A percentile compares a stretch with the other conserved stretches of the same genome.
Evolutionary conservation across 805 yeast species (phyloP).

Genomic region (Barnettozyma sp.): DNA sequence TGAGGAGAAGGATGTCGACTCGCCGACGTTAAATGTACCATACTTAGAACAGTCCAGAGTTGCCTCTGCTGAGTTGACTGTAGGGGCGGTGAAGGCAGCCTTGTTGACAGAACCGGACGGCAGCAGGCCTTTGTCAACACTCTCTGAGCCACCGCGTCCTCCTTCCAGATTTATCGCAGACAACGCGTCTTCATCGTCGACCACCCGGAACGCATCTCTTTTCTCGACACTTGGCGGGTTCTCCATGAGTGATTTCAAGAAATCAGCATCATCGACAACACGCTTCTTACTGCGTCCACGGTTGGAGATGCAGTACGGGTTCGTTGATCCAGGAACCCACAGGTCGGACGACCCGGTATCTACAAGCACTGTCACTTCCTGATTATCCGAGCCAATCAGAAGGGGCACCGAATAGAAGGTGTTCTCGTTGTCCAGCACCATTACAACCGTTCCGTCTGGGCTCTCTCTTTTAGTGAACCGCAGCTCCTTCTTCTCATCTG

Average conservation of each 20-base stretch:
- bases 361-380: conserved; percentile 48
- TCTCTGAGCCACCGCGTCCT: not conserved
- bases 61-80: conserved; percentile 13
- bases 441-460: conserved; percentile 26
- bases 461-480: conserved; percentile 19
- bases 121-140: not conserved
- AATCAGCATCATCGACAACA: conserved; percentile 9
- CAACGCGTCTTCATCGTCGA: conserved; percentile 6
- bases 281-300: conserved; percentile 8
- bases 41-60: conserved; percentile 32
- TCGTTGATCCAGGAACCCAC: conserved; percentile 49
- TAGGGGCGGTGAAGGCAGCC: conserved; percentile 2
- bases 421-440: conserved; percentile 32
- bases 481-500: conserved; percentile 5
- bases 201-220: conserved; percentile 10
- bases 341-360: conserved; percentile 77
- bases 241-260: not conserved
- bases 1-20: conserved; percentile 29
- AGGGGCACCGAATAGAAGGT: conserved; percentile 41
- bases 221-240: conserved; percentile 2
- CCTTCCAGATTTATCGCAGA: not conserved
- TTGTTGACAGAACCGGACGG: conserved; percentile 9
- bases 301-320: conserved; percentile 35
- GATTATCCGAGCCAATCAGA: conserved; percentile 51
- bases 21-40: conserved; percentile 32